Base-by-base conservation (phyloP, 768 basidiomycete genomes). In the Mycena maculata region DNA sequence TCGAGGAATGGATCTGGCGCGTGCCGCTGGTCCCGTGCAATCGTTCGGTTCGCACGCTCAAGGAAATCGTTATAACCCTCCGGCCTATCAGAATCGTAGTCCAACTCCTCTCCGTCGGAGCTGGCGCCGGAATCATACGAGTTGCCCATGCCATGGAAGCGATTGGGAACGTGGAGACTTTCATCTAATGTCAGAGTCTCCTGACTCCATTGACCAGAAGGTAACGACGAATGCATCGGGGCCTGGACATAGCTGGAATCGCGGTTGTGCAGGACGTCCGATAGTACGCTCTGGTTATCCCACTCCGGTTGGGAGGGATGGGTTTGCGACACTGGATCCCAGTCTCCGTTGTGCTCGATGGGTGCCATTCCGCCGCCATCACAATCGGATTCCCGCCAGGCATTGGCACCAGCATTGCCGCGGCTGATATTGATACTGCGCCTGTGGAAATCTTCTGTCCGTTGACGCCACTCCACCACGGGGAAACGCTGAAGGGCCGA, bases 401-500 rank as follows among this genome's bases (percentile, higher is more conserved):
- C 94, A 63, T 93, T 87, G 2, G 81, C 63, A 9, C 88, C 92
- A 27, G 95, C 94, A 2, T 87, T 22, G 28, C 79, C 77, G 55
- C 96, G 90, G 74, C 92, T 95, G 5, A 82, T 81, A 23, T 76
- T 78, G 76, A 98, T 95, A 74, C 91, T 92, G 65, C 96, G 91
- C 66, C 86, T 88, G 76, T 98, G 96, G 85, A 97, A 94, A 77
- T 97, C 96, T 80, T 98, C 96, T 85, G 90, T 93, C 53, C 93
- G 89, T 76, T 97, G 95, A 74, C 96, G 92, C 96, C 96, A 98
- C 81, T 98, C 95, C 28, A 98, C 93, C 61, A 98, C 96, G 6
- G 96, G 96, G 92, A 98, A 98, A 74, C 96, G 93, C 75, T 97
- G 96, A 4, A 98, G 87, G 20, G 95, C 96, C 20, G 96, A 97